A percentile compares a stretch with the other conserved stretches of the same genome.
phyloP scores from a whole-genome alignment of 2,329 filamentous ascomycete species.

The Colletotrichum brevisporum region DNA sequence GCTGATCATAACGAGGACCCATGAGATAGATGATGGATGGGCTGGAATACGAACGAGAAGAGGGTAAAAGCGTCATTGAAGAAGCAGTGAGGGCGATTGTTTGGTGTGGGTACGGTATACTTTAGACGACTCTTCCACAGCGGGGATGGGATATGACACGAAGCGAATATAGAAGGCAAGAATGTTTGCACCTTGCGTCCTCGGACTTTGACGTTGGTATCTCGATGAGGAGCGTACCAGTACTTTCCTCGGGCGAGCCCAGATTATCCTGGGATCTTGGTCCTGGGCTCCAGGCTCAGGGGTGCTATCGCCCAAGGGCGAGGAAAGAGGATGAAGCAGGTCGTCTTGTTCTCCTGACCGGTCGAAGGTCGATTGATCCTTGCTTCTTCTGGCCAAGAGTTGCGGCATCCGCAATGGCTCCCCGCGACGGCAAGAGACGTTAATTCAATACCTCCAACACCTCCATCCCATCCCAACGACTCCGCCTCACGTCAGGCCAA shows the following conservation, averaged over 20 bases:
- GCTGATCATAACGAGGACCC: conserved; percentile 43
- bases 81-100: conserved; percentile 3
- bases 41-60: background rate
- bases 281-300: no score
- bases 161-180: background rate
- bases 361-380: background rate
- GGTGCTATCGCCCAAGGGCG: background rate
- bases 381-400: background rate
- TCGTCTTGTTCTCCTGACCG: background rate
- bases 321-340: background rate
- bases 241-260: no score
- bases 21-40: background rate
- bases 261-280: no score
- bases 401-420: background rate
- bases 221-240: no score
- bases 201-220: no score
- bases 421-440: background rate
- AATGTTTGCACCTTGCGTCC: no score
- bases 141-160: background rate
- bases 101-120: no score
- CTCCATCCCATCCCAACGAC: no score
- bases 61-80: background rate
- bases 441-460: no score
- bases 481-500: no score
- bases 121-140: conserved; percentile 16